Evolutionary conservation across 1,284 basidiomycete genomes (phyloP).

Genomic region (Tausonia pullulans): DNA sequence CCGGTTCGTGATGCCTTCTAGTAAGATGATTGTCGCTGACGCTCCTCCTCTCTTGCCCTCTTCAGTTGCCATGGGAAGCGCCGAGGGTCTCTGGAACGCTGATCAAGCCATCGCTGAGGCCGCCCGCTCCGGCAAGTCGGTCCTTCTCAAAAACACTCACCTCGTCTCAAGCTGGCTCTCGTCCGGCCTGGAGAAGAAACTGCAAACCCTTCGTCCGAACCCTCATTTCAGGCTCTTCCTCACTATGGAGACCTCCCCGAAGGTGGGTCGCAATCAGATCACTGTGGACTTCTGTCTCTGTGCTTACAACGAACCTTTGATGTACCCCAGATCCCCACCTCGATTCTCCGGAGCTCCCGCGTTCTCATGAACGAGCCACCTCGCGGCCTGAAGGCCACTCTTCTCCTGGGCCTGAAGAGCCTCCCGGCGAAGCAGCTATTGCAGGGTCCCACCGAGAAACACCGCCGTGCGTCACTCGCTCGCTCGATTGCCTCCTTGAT

Average conservation of each 20-base stretch:
- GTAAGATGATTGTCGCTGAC: neutral
- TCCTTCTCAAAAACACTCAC: constrained; percentile 90
- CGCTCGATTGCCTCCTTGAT: constrained; percentile 44
- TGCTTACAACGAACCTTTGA: neutral
- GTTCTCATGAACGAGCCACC: constrained; percentile 96
- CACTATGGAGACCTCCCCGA: constrained; percentile 80
- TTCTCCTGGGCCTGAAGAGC: constrained; percentile 75
- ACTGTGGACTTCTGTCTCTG: neutral
- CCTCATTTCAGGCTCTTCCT: constrained; percentile 88
- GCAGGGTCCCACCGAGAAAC: constrained; percentile 79
- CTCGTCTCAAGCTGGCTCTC: constrained; percentile 88
- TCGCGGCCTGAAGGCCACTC: constrained; percentile 86
- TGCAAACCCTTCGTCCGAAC: constrained; percentile 82
- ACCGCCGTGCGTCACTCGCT: constrained; percentile 6
- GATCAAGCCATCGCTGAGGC: constrained; percentile 88
- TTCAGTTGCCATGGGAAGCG: constrained; percentile 94
- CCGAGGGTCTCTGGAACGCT: constrained; percentile 86
- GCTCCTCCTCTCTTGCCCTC: neutral
- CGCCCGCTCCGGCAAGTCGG: constrained; percentile 83
- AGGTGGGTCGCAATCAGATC: constrained; percentile 8
- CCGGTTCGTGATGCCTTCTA: constrained; percentile 1
- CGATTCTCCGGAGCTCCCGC: constrained; percentile 85
- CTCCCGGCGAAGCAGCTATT: constrained; percentile 58
- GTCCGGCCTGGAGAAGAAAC: constrained; percentile 75
- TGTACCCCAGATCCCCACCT: constrained; percentile 74